Base-by-base conservation (phyloP, 2,329 filamentous ascomycete species). In the Colletotrichum cordylinicola region DNA sequence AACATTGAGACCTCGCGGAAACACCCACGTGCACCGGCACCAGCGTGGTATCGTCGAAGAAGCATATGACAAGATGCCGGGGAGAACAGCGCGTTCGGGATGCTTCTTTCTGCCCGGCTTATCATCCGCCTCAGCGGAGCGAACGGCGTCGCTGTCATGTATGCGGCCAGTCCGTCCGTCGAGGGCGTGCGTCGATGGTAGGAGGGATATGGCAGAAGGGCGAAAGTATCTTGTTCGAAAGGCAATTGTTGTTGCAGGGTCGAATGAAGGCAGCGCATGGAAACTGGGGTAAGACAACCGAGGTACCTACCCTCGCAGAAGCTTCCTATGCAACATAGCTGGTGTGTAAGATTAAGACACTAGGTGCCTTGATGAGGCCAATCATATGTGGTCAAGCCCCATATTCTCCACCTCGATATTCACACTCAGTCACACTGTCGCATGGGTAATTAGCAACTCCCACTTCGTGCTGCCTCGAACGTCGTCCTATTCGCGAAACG, bases 21-120 rank as follows among this genome's bases (percentile, higher is more conserved):
- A 43, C 7, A n/a, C 69, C 43, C 39, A 75, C 73, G 55, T 55
- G 62, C 39, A 29, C 62, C 55, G 4, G 62, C 39, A n/a, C 62
- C 62, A 37, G 37, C 24, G 33, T 75, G 73, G 16, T 72, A 75
- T 33, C 69, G 33, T 56, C 69, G 61, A 55, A 72, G 39, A 43
- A 39, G 35, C 24, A n/a, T 31, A 39, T 62, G 69, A 21, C 56
- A 62, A 21, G n/a, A 27, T 8, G 39, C 35, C n/a, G 21, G 62
- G 55, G 65, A 35, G 9, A 52, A 15, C 52, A 48, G 55, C 27
- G n/a, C 37, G 6, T n/a, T 72, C 18, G 43, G 16, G 12, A 56
- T 15, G 8, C 21, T 43, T 48, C 43, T 52, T 21, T n/a, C 43
- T 24, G n/a, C 43, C 21, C 52, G 37, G 39, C 33, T 60, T 58